Evolutionary conservation across 768 basidiomycete genomes (phyloP).

Genomic region (Kwoniella bestiolae): DNA sequence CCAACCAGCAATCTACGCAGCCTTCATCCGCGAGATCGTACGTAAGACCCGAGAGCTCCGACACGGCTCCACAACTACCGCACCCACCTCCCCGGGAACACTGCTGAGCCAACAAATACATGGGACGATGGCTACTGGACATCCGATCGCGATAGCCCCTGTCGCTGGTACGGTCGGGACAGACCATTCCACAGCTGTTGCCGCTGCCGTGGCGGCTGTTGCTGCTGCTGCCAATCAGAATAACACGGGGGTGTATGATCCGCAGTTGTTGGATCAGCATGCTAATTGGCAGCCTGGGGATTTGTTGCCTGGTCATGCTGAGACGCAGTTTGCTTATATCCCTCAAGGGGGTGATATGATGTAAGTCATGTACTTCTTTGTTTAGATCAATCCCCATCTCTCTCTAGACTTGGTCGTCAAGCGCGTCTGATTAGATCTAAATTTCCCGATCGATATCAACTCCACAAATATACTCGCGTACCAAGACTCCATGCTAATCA

Average conservation of each 20-base stretch:
- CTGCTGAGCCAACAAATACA: conserved; percentile 9
- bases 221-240: neutral
- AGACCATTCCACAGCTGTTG: neutral
- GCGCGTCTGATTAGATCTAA: too few species aligned
- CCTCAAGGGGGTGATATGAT: conserved; percentile 55
- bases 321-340: conserved; percentile 46
- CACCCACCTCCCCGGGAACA: conserved; percentile 14
- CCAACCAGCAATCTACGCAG: conserved; percentile 86
- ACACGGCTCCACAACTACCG: conserved; percentile 18
- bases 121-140: conserved; percentile 2
- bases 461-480: too few species aligned
- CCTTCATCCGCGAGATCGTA: conserved; percentile 74
- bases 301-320: conserved; percentile 24
- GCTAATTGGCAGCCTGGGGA: conserved; percentile 34
- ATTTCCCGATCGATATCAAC: too few species aligned
- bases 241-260: conserved; percentile 36
- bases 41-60: conserved; percentile 45
- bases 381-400: conserved; percentile 4
- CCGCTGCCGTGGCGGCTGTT: conserved; percentile 7
- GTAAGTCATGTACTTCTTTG: conserved; percentile 26
- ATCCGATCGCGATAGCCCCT: conserved; percentile 14
- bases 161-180: conserved; percentile 7
- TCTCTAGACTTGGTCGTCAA: too few species aligned
- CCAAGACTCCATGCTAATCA: too few species aligned
- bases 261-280: conserved; percentile 37